Base-by-base conservation (phyloP, 257 asterid species). In the Capsicum pubescens region DNA sequence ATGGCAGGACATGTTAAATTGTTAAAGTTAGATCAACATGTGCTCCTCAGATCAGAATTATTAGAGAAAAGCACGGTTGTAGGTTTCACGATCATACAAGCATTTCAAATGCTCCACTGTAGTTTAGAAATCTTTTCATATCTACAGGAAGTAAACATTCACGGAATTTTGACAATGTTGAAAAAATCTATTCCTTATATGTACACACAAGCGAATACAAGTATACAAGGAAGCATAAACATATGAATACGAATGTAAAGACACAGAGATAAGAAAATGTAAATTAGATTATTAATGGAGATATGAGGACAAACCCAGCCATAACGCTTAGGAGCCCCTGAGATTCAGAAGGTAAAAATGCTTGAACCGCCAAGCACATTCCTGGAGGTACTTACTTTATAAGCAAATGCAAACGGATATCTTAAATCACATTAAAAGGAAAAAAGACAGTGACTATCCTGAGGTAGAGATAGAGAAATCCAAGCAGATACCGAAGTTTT, bases 331-430 rank as follows among this genome's bases (percentile, higher is more conserved):
- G 90, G 87, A 74, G 83, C 3, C 91, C 93, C 72, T 89, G 93
- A 8, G 92, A 87, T 61, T 89, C 90, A 46, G 93, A 81, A 26
- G 97, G 93, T 80, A 87, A 74, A 87, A 94, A 92, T 11, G 92
- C 94, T 84, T 83, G 90, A 80, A 94, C 95, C 0, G 97, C 93
- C 98, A 95, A 90, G 89, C 99, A 95, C 96, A 94, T 88, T 78
- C 99, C 91, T 88, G 89, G 12, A 13, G 77, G 10, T 48, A 83
- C 55, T 35, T 21, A 48, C 50, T 50, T 68, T n/a, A 68, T 84
- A 54, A 84, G 70, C 16, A 74, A 74, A 76, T 76, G 15, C 9
- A 76, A 26, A 26, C 2, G 12, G 26, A 76, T 13, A 76, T 52
- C 26, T 76, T 26, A 52, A 14, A 76, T 52, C 48, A 76, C 52